Evolutionary conservation across 768 basidiomycete genomes (phyloP).

Genomic region (Xerocomus spinulosus): DNA sequence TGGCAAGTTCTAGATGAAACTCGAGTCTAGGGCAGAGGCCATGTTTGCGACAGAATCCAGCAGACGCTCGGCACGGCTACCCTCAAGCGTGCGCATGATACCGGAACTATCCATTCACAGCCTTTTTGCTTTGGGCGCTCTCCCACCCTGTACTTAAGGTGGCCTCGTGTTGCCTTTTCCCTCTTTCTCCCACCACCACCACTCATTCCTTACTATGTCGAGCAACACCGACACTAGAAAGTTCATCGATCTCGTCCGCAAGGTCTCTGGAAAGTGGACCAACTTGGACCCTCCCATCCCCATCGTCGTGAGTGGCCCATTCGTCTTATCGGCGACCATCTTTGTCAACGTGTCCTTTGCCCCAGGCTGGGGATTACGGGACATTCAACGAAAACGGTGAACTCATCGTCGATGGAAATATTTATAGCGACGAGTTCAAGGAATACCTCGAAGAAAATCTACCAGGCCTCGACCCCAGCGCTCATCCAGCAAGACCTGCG

Average conservation of each 20-base stretch:
- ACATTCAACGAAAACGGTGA: constrained; percentile 14
- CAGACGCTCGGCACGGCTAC: not conserved
- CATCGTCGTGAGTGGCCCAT: constrained; percentile 13
- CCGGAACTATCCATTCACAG: constrained; percentile 1
- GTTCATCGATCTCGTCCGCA: constrained; percentile 27
- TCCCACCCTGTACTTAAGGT: not conserved
- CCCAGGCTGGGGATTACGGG: constrained; percentile 30
- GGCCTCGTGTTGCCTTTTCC: not conserved
- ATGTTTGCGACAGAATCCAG: no score
- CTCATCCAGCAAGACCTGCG: constrained; percentile 1
- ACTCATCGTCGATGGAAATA: constrained; percentile 17
- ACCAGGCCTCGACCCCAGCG: not conserved
- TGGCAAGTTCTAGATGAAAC: no score
- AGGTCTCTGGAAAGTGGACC: constrained; percentile 27
- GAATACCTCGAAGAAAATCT: not conserved
- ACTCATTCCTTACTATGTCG: not conserved
- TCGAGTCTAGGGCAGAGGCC: no score
- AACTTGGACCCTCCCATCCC: constrained; percentile 31
- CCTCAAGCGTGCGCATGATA: not conserved
- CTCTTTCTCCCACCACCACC: not conserved
- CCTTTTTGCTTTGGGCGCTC: constrained; percentile 2
- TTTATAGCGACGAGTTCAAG: constrained; percentile 19
- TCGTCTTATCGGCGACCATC: not conserved
- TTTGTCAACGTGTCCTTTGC: not conserved
- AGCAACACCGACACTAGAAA: constrained; percentile 19